A percentile compares a stretch with the other conserved stretches of the same genome.
Evolutionary conservation across 768 basidiomycete genomes (phyloP).

Genomic region (Boletus vermiculosoides): DNA sequence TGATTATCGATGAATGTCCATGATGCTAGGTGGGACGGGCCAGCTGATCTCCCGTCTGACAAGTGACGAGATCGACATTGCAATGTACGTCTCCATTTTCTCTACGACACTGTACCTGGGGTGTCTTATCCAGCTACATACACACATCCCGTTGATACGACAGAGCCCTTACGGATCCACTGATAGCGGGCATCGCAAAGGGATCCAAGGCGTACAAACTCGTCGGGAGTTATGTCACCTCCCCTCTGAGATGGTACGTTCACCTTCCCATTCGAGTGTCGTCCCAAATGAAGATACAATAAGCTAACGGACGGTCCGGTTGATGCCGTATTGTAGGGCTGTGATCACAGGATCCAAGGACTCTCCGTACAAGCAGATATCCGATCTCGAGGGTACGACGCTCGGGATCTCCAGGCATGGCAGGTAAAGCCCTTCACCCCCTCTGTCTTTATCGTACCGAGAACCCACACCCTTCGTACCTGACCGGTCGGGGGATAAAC

Average conservation of each 20-base stretch:
- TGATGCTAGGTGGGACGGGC: constrained; percentile 70
- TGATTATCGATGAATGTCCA: constrained; percentile 21
- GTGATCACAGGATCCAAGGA: constrained; percentile 79
- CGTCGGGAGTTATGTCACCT: constrained; percentile 87
- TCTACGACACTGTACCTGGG: background rate
- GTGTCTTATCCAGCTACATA: background rate
- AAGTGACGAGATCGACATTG: constrained; percentile 77
- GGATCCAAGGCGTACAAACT: constrained; percentile 87
- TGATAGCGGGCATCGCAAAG: constrained; percentile 91
- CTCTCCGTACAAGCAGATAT: constrained; percentile 64
- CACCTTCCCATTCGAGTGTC: background rate
- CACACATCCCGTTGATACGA: background rate
- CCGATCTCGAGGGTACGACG: constrained; percentile 75
- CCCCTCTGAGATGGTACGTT: constrained; percentile 80
- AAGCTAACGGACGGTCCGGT: background rate
- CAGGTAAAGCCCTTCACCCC: constrained; percentile 45
- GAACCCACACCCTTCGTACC: background rate
- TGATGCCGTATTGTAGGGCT: constrained; percentile 53
- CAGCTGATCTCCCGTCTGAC: constrained; percentile 75
- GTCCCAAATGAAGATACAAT: background rate
- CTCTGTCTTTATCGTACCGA: background rate
- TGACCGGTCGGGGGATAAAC: background rate
- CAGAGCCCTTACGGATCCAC: constrained; percentile 85
- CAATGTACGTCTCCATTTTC: constrained; percentile 52
- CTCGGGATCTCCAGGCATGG: constrained; percentile 89